Evolutionary conservation across 768 basidiomycete species (phyloP), one percentile per base, ranked within the genome.

Genomic region (Phlebiopsis gigantea): DNA sequence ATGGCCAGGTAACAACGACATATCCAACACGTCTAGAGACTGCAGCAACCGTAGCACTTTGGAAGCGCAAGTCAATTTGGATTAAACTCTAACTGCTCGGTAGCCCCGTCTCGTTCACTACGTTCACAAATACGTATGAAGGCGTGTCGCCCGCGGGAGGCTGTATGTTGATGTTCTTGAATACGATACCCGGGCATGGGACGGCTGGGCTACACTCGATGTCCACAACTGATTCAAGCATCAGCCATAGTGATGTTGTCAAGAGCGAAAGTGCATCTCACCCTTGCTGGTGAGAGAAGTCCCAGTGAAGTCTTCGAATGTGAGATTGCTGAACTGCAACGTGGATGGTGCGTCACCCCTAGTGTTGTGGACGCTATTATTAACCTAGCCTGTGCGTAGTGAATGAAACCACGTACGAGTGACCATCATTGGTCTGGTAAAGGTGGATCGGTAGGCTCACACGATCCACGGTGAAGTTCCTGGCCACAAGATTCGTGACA

Each of bases 391-490:
- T 21, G n/a, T 44, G 22, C 5, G 43, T 21, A 30, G 50, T 22
- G 9, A 29, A 14, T 7, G 28, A 25, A 46, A 14, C 17, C 7
- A 58, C 73, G 56, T 53, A 79, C 79, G 73, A 69, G 45, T 77
- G 71, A 3, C 71, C 80, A 17, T 69, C 72, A 62, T 82, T 81
- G 22, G 79, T 81, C 62, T 83, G 80, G 58, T 75, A 77, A 17
- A 83, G 59, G 57, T 79, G 77, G 9, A 80, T 66, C 0, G 77
- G 79, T 7, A 63, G 62, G 46, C 73, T 70, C 54, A 82, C 80
- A 10, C 72, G 72, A 62, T 82, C 77, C 15, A 83, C 67, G 25
- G 67, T 52, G 44, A 82, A 72, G 61, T 77, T 75, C 30, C 71
- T 67, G 31, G 69, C 69, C 29, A 72, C 65, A 31, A 83, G 71